Base-by-base conservation (phyloP, 176 grass and related monocot species). In the Zea mays region DNA sequence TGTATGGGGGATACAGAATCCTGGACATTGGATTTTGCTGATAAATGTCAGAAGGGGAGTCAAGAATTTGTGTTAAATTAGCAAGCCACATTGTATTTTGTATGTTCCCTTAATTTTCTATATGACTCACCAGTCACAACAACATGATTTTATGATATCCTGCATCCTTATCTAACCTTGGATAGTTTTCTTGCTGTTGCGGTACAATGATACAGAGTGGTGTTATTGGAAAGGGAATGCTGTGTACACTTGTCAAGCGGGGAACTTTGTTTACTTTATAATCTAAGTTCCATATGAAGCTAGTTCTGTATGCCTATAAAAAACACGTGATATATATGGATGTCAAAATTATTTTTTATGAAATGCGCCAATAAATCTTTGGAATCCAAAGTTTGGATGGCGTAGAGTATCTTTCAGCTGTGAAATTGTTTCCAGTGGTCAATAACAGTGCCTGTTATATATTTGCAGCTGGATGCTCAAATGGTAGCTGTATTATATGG, bases 401-500 rank as follows among this genome's bases (percentile, higher is more conserved):
- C 63, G 12, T 36, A 69, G 19, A 79, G 20, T 76, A 16, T 61
- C 0, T 59, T 74, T 83, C 48, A 3, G 8, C 37, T 52, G 27
- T 44, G 16, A 79, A 74, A 69, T 56, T 71, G 10, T 67, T 79
- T 42, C 14, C 3, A 74, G 13, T 33, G 33, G 35, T 69, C 17
- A 11, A 63, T 79, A 34, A 64, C 63, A 44, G 11, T 67, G 33
- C 71, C 33, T 75, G 34, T 72, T 83, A 74, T 40, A 61, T 20
- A 55, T 70, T 83, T 92, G 35, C 88, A 99, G 96, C 96, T 90
- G 96, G 96, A 33, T 89, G 92, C 85, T 84, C 96, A 51, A 91
- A 95, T 73, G 96, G 96, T 27, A 99, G 81, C 58, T 95, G 91
- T 75, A 62, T 99, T 79, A 99, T 99, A 55, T 99, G 96, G 96